Conservation (phyloP, 208 protist species). For the Acanthamoeba castellanii region DNA sequence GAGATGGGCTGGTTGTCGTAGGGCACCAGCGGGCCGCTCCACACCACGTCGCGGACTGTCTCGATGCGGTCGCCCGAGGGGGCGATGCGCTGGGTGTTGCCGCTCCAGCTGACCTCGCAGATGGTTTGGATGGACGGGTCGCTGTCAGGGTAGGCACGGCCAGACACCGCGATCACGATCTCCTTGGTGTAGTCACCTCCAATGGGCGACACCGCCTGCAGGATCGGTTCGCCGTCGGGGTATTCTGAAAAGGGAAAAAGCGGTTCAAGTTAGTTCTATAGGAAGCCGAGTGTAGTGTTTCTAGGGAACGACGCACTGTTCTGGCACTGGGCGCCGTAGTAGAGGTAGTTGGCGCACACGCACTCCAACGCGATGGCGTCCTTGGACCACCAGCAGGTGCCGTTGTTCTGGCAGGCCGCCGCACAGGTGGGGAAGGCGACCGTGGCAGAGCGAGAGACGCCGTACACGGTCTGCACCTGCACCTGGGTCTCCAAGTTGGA, state of each 20-base stretch:
- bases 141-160: background rate
- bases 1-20: conserved; percentile 40
- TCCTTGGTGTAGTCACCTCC: conserved; percentile 58
- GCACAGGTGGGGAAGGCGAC: background rate
- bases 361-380: background rate
- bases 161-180: background rate
- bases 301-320: background rate
- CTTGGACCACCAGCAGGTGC: conserved; percentile 22
- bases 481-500: background rate
- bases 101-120: conserved; percentile 26
- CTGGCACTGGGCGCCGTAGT: conserved; percentile 56
- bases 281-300: background rate
- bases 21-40: conserved; percentile 1
- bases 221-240: conserved; percentile 32
- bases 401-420: background rate
- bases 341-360: background rate
- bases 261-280: background rate
- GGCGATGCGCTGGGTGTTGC: background rate
- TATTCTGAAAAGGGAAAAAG: background rate
- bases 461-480: background rate
- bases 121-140: no score
- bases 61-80: conserved; percentile 15
- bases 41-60: conserved; percentile 19
- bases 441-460: background rate
- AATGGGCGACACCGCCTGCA: conserved; percentile 1